phyloP scores from a whole-genome alignment of 1,139 yeast genomes.

The Diutina mesorugosa region DNA sequence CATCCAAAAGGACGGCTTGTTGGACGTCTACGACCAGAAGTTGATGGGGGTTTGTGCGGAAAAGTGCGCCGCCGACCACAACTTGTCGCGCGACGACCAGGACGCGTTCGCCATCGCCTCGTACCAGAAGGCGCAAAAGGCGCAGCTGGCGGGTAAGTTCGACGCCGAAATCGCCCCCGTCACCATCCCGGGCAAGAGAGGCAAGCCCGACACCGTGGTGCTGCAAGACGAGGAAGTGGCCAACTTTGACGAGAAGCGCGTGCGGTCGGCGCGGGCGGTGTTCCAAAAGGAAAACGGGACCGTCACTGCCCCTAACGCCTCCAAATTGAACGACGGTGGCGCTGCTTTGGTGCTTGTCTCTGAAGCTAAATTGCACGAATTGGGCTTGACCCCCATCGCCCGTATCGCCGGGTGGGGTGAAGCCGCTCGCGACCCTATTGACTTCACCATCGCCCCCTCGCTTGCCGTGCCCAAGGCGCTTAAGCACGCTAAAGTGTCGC shows the following conservation, averaged over 20 bases:
- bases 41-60: constrained; percentile 98
- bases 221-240: constrained; percentile 60
- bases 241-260: constrained; percentile 64
- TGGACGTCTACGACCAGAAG: constrained; percentile 73
- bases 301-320: constrained; percentile 93
- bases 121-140: constrained; percentile 68
- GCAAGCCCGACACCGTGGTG: constrained; percentile 74
- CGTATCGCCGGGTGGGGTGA: constrained; percentile 92
- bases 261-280: constrained; percentile 78
- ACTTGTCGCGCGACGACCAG: constrained; percentile 54
- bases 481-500: constrained; percentile 61
- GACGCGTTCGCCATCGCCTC: constrained; percentile 60
- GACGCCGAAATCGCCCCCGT: constrained; percentile 71
- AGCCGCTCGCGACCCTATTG: constrained; percentile 88
- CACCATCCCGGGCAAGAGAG: constrained; percentile 80
- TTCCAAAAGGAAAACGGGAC: constrained; percentile 89
- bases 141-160: constrained; percentile 72
- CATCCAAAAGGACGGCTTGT: constrained; percentile 78
- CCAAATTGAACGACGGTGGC: constrained; percentile 93
- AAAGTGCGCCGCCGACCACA: constrained; percentile 74
- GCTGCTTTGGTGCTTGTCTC: constrained; percentile 87
- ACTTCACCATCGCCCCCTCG: constrained; percentile 91
- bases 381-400: constrained; percentile 80
- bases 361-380: constrained; percentile 69
- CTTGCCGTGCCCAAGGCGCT: constrained; percentile 92